A percentile compares a stretch with the other conserved stretches of the same genome.
phyloP scores from a whole-genome alignment of 139 green algal genomes.

The Coccomyxa sp. region DNA sequence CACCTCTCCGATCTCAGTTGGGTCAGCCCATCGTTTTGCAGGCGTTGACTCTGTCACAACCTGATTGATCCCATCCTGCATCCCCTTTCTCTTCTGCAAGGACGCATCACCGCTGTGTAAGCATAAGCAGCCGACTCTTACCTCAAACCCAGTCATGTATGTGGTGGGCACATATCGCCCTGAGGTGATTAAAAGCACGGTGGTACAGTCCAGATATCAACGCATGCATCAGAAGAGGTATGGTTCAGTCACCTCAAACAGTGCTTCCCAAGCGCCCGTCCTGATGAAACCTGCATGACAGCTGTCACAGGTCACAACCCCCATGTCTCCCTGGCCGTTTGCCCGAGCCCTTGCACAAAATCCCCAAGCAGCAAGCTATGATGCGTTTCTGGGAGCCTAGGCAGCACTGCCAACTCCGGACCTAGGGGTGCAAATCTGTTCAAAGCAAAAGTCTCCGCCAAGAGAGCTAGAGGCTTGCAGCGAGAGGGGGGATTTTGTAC shows the following conservation, averaged over 20 bases:
- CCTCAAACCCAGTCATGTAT: background rate
- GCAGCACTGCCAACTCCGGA: too few relatives aligned
- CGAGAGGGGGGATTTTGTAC: too few relatives aligned
- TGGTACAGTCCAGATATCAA: background rate
- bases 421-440: too few relatives aligned
- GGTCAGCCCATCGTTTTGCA: background rate
- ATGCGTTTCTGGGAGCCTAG: too few relatives aligned
- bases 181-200: background rate
- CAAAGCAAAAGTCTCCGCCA: too few relatives aligned
- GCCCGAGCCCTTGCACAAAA: too few relatives aligned
- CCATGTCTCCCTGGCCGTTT: too few relatives aligned
- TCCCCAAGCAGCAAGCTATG: too few relatives aligned
- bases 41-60: background rate
- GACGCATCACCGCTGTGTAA: background rate
- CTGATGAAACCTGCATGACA: background rate
- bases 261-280: background rate
- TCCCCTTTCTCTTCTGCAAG: background rate
- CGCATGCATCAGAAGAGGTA: background rate
- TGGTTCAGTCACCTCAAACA: background rate
- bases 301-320: too few relatives aligned
- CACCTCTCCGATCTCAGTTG: background rate
- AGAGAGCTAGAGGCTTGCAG: too few relatives aligned
- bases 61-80: background rate
- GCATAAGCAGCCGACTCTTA: background rate
- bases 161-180: too few relatives aligned